These are phyloP conservation scores for Cladophialophora psammophila DNA, from an alignment of 2,329 filamentous ascomycete genomes.

Conservation along the genomic window DNA sequence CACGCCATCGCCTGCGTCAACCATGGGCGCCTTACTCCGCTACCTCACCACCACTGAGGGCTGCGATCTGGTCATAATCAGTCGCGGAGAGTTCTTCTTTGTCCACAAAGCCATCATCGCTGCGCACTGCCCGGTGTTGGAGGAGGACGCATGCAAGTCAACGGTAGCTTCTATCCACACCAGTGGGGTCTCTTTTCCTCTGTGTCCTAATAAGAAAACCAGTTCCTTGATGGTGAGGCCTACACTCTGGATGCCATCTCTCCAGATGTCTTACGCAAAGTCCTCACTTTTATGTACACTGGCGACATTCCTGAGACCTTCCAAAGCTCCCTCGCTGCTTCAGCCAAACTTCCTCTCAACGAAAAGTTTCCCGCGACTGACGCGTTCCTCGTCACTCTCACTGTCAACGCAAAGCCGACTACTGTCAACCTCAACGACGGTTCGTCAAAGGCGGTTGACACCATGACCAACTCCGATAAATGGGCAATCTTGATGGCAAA, in stretches of 20 bases:
- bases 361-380: constrained; percentile 13
- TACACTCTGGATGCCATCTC: constrained; percentile 13
- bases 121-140: constrained; percentile 13
- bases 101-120: constrained; percentile 24
- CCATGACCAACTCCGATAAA: constrained; percentile 20
- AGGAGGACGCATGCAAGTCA: constrained; percentile 6
- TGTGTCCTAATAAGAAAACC: neutral
- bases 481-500: constrained; percentile 18
- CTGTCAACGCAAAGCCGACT: neutral
- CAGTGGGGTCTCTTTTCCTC: neutral
- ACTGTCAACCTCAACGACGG: neutral
- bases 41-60: constrained; percentile 13
- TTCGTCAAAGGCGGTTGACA: neutral
- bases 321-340: neutral
- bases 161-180: constrained; percentile 7
- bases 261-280: constrained; percentile 16
- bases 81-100: constrained; percentile 25
- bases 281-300: constrained; percentile 26
- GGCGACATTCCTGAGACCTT: constrained; percentile 12
- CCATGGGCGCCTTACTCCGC: constrained; percentile 13
- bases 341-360: neutral
- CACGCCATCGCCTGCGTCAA: neutral
- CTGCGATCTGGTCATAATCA: constrained; percentile 25
- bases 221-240: constrained; percentile 26
- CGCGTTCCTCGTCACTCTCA: constrained; percentile 15